Evolutionary conservation across 192 early-diverging fungal species (phyloP), one percentile per base, ranked within the genome.

Genomic region (Chytriomyces sp.): DNA sequence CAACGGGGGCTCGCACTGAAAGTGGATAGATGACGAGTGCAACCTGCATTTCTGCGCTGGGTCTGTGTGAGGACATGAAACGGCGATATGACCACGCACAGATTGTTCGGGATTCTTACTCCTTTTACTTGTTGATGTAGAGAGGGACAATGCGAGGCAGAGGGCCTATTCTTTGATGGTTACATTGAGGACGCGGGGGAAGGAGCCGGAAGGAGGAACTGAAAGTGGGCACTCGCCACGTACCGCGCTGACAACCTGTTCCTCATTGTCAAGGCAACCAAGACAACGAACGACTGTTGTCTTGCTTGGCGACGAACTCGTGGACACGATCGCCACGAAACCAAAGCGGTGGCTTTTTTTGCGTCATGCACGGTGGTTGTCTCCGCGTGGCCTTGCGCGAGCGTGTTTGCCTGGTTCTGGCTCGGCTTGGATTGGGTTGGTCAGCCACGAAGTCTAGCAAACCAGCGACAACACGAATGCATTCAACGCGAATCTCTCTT

Each of bases 301-400:
- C 62, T 28, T 66, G 10, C 72, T 38, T 66, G 56, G 19, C 22
- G 37, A 74, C 74, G 34, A 68, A 10, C 25, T 84, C 82, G 26
- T 58, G 62, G n/a, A 84, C 49, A 17, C 74, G 34, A 73, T 84
- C 82, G 57, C 40, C 56, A 12, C 82, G 77, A 33, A 84, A 28
- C 76, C 81, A 39, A 80, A 55, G 74, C 80, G 52, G 30, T 79
- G 66, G 30, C 75, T 74, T 0, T 54, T 4, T 38, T 82, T 62
- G 60, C 59, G 59, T 37, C 31, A 30, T 19, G 6, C 32, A n/a
- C 32, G 0, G 59, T 17, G n/a, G 59, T 19, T 19, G 33, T 37
- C 36, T 37, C 31, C 33, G 31, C 10, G 59, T 19, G 33, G 3
- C 59, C 31, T 31, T 17, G 7, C 36, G 59, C 30, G 25, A 30